phyloP scores from a whole-genome alignment of 1,139 yeast species.

The Lizanozyma gosingica region DNA sequence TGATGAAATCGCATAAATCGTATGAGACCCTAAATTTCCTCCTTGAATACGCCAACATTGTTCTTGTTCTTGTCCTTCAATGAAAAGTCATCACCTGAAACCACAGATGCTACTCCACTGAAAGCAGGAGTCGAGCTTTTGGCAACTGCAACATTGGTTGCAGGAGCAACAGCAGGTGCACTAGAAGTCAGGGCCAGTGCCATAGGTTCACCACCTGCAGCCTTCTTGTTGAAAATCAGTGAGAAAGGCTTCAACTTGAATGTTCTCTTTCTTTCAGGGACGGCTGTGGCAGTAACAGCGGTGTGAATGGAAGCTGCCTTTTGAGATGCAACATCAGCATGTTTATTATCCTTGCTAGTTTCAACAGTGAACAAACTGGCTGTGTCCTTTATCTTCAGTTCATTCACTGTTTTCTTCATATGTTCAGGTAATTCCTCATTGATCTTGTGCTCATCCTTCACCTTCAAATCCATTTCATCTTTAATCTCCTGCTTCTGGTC shows the following conservation, averaged over 20 bases:
- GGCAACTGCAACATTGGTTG: constrained; percentile 7
- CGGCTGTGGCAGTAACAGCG: constrained; percentile 2
- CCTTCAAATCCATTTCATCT: constrained; percentile 23
- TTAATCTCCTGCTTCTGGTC: constrained; percentile 26
- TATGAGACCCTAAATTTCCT: constrained; percentile 22
- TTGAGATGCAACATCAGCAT: constrained; percentile 12
- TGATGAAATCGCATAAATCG: not conserved
- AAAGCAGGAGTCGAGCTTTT: constrained; percentile 9
- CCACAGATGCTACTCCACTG: constrained; percentile 12
- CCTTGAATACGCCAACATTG: constrained; percentile 35
- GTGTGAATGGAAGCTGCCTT: constrained; percentile 12
- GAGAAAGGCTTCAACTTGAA: not conserved
- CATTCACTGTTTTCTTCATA: constrained; percentile 34
- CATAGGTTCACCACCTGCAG: constrained; percentile 15
- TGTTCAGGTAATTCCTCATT: constrained; percentile 47
- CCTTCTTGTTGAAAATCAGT: constrained; percentile 2
- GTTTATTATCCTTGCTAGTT: constrained; percentile 12
- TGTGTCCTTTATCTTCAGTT: constrained; percentile 31
- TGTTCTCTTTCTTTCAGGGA: constrained; percentile 1
- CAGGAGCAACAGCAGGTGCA: constrained; percentile 8
- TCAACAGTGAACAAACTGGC: constrained; percentile 30
- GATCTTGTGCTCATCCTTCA: constrained; percentile 35
- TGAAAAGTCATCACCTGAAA: constrained; percentile 22
- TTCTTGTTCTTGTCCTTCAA: constrained; percentile 16
- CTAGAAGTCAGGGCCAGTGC: constrained; percentile 9